Evolutionary conservation across 2,329 filamentous ascomycete genomes (phyloP).

Genomic region (Talaromyces albobiverticillius): DNA sequence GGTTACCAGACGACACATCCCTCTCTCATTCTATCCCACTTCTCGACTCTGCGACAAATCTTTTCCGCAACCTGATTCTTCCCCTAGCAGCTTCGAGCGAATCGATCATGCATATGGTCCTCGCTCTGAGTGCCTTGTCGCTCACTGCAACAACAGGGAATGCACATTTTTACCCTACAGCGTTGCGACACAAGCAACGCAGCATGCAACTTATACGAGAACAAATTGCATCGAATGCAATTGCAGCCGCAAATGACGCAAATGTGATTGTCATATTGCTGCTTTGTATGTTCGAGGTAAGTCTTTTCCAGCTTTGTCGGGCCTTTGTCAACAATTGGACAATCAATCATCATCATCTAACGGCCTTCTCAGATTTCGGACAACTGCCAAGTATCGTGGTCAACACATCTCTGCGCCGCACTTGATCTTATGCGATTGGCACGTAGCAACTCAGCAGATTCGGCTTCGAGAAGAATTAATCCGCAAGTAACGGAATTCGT

Average conservation of each 20-base stretch:
- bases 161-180: slow-evolving; percentile 4
- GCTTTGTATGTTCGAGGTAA: slow-evolving; percentile 17
- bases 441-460: not conserved
- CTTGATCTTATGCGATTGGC: slow-evolving; percentile 15
- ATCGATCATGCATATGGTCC: slow-evolving; percentile 16
- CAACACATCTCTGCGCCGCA: slow-evolving; percentile 15
- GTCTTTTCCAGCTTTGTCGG: too few relatives aligned
- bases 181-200: slow-evolving; percentile 17
- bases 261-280: slow-evolving; percentile 16
- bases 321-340: too few relatives aligned
- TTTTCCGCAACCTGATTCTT: slow-evolving; percentile 16
- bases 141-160: slow-evolving; percentile 10
- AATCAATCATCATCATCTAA: too few relatives aligned
- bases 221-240: slow-evolving; percentile 8
- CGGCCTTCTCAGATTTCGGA: slow-evolving; percentile 12
- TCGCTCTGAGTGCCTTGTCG: slow-evolving; percentile 15
- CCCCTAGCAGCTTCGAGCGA: slow-evolving; percentile 12
- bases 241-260: slow-evolving; percentile 14
- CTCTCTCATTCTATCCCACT: slow-evolving; percentile 16
- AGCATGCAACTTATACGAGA: slow-evolving; percentile 15
- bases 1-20: slow-evolving; percentile 11
- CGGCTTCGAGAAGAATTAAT: not conserved
- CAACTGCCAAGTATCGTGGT: slow-evolving; percentile 17
- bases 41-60: slow-evolving; percentile 13
- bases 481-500: slow-evolving; percentile 14